phyloP scores from a whole-genome alignment of 2,329 filamentous ascomycete genomes.

The Sordariomycetes sp. region DNA sequence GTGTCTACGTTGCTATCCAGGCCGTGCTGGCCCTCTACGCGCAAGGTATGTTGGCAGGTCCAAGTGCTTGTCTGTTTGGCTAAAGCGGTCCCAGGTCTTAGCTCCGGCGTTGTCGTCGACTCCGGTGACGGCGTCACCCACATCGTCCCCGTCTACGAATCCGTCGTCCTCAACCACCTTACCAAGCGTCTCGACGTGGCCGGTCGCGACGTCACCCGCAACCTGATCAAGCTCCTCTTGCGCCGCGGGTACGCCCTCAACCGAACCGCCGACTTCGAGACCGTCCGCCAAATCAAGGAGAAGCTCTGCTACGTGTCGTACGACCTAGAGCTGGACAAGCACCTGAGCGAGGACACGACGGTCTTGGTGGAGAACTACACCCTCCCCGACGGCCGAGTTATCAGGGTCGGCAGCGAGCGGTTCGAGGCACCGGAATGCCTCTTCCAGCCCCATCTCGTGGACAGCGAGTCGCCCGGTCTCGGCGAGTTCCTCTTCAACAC shows the following conservation, averaged over 20 bases:
- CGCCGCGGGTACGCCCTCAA: slow-evolving; percentile 94
- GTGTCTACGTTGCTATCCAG: slow-evolving; percentile 96
- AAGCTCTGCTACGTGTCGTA: slow-evolving; percentile 99
- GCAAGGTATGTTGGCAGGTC: slow-evolving; percentile 55
- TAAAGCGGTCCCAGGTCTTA: slow-evolving; percentile 49
- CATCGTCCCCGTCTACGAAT: slow-evolving; percentile 97
- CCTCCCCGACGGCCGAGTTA: slow-evolving; percentile 89
- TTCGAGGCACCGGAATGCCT: slow-evolving; percentile 98
- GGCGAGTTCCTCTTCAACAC: slow-evolving; percentile 98
- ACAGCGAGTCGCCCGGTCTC: slow-evolving; percentile 94
- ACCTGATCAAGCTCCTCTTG: slow-evolving; percentile 88
- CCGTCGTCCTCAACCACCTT: slow-evolving; percentile 92
- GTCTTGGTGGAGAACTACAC: slow-evolving; percentile 97
- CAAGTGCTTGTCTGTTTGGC: neutral
- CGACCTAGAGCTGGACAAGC: slow-evolving; percentile 92
- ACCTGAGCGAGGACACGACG: slow-evolving; percentile 92
- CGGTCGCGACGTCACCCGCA: slow-evolving; percentile 94
- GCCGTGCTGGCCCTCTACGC: slow-evolving; percentile 93
- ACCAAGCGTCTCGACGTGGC: slow-evolving; percentile 91
- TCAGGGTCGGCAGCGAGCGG: slow-evolving; percentile 90
- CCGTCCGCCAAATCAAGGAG: slow-evolving; percentile 98
- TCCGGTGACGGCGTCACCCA: slow-evolving; percentile 97
- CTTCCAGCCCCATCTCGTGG: slow-evolving; percentile 96
- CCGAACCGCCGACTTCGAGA: slow-evolving; percentile 97
- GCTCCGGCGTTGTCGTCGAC: slow-evolving; percentile 94